Conservation (phyloP, 73 alveolate species). For the Stentor coeruleus region DNA sequence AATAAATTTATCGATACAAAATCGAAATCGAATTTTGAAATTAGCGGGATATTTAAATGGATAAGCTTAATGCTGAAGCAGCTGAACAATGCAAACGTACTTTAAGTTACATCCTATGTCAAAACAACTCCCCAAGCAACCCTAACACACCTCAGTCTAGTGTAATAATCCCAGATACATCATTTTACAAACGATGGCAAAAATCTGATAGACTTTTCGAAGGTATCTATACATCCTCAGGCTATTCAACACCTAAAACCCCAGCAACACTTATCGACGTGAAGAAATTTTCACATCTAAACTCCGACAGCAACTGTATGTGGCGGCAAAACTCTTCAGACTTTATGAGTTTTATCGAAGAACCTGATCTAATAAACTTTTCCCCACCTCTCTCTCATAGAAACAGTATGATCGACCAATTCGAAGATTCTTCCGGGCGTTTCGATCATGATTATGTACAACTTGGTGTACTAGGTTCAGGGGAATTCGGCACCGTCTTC, state of each 20-base stretch:
- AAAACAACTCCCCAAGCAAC: background rate
- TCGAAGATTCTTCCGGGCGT: background rate
- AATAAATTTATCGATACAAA: too few relatives aligned
- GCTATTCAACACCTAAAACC: constrained; percentile 20
- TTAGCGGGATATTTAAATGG: constrained; percentile 2
- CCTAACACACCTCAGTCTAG: background rate
- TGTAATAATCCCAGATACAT: background rate
- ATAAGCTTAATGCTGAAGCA: background rate
- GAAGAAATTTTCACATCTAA: background rate
- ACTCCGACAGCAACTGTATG: background rate
- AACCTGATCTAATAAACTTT: background rate
- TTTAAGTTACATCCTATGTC: background rate
- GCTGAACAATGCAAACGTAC: background rate
- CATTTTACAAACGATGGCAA: constrained; percentile 15
- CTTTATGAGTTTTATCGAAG: background rate
- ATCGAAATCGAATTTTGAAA: too few relatives aligned
- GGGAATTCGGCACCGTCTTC: constrained; percentile 72
- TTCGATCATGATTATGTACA: constrained; percentile 16
- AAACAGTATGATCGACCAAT: background rate
- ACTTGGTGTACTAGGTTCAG: constrained; percentile 51
- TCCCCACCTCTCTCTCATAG: constrained; percentile 24
- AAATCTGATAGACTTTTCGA: background rate
- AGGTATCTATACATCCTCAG: background rate
- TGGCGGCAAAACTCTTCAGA: background rate
- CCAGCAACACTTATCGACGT: background rate